Evolutionary conservation across 2,329 filamentous ascomycete species (phyloP), one percentile per base, ranked within the genome.

Genomic region (Colletotrichum phormii): DNA sequence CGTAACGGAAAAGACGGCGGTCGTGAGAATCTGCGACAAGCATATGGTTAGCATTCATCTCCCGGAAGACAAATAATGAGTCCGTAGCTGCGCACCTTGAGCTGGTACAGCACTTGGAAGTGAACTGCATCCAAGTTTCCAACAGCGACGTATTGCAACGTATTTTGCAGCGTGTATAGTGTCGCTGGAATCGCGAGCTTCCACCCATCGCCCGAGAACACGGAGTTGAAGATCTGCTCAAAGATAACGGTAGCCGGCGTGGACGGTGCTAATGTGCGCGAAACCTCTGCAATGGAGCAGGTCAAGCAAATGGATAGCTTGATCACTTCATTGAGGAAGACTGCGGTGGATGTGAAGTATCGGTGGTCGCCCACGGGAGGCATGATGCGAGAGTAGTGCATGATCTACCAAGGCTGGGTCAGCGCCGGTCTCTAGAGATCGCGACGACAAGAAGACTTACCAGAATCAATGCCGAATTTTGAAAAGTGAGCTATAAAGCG

Each of bases 321-420:
- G 78, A 98, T 89, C 59, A 98, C 89, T 84, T 99, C 97, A 82
- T 95, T 97, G 75, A 98, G 88, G 81, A 98, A 94, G 67, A 99
- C 94, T 55, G 96, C 95, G 11, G 97, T 98, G 54, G 95, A 98
- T 51, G 96, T 92, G 77, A 97, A 94, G 83, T 98, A 98, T 80
- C 95, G 92, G 79, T 95, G 94, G 76, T 95, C 94, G 80, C 92
- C 91, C 11, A 89, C 87, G 11, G 92, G 88, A n/a, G 95, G 93
- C 95, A 98, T 98, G 73, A 97, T 91, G 76, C 95, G 91, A 35
- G 95, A 98, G 83, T 98, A 98, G 85, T 98, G 96, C 88, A 98
- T 93, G 68, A 98, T 89, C 94, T 96, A 79, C 33, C 60, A 58
- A 22, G 31, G 63, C 33, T 26, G 67, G 13, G 62, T 75, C 66